Percentiles rank a stretch among this genome's conserved stretches.
Conservation (phyloP, 306 rosid genomes). For the Prunus salicina region DNA sequence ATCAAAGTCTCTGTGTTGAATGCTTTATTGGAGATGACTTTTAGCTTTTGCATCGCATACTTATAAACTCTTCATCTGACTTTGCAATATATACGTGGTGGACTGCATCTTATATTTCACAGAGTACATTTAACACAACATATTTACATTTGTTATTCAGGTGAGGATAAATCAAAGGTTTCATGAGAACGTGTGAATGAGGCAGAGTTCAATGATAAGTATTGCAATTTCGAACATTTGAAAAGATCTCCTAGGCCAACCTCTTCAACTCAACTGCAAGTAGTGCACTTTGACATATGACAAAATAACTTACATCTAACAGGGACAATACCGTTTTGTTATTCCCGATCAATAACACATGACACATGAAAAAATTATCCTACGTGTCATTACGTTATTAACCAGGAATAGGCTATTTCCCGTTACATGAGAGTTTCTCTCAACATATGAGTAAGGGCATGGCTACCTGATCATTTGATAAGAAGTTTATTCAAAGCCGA, state of each 20-base stretch:
- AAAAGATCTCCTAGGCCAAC: slow-evolving; percentile 93
- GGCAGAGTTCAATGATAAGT: slow-evolving; percentile 91
- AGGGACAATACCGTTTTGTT: too few relatives aligned
- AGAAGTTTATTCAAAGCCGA: slow-evolving; percentile 96
- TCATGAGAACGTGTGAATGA: slow-evolving; percentile 81
- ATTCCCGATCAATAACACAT: too few relatives aligned
- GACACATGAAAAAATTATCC: too few relatives aligned
- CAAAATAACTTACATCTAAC: too few relatives aligned
- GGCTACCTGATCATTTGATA: slow-evolving; percentile 97
- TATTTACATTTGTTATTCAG: slow-evolving; percentile 41
- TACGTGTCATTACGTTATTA: too few relatives aligned
- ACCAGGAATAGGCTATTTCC: too few relatives aligned
- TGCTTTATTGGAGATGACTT: neutral
- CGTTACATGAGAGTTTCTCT: too few relatives aligned
- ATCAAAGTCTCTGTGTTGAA: neutral
- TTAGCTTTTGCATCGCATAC: neutral
- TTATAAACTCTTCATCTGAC: neutral
- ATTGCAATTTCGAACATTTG: slow-evolving; percentile 79
- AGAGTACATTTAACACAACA: slow-evolving; percentile 12
- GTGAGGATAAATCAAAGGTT: slow-evolving; percentile 85
- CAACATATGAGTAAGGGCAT: slow-evolving; percentile 74
- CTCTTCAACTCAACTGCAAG: slow-evolving; percentile 96
- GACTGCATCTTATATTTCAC: neutral
- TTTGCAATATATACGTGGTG: neutral
- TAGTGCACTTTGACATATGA: slow-evolving; percentile 92